phyloP scores from a whole-genome alignment of 306 rosid genomes.

The Cicer bijugum region DNA sequence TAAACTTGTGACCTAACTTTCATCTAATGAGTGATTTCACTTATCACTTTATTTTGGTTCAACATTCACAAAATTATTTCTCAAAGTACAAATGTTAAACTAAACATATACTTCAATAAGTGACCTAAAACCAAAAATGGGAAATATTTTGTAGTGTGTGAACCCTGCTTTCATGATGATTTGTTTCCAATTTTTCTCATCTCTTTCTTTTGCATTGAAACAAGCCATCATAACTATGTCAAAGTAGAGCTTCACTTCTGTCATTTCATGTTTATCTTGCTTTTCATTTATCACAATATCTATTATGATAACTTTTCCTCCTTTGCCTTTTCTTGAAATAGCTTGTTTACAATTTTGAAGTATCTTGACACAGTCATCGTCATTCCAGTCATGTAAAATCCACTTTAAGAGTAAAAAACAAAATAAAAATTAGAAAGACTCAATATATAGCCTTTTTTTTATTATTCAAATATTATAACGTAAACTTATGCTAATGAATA shows the following conservation, averaged over 20 bases:
- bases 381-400: background rate
- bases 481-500: too few relatives aligned
- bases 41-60: background rate
- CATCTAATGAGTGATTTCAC: background rate
- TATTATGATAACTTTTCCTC: background rate
- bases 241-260: background rate
- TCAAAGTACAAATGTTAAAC: background rate
- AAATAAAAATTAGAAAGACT: background rate
- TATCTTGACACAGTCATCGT: background rate
- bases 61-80: background rate
- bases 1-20: background rate
- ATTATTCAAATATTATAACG: too few relatives aligned
- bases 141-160: slow-evolving; percentile 17
- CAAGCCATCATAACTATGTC: slow-evolving; percentile 23
- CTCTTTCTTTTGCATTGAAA: slow-evolving; percentile 33
- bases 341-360: background rate
- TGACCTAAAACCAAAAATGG: slow-evolving; percentile 17
- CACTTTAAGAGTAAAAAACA: background rate
- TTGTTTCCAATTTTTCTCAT: slow-evolving; percentile 2
- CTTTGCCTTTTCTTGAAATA: background rate
- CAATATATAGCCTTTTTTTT: background rate
- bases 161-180: slow-evolving; percentile 19
- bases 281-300: slow-evolving; percentile 31
- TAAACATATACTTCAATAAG: slow-evolving; percentile 25
- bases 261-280: slow-evolving; percentile 18